phyloP scores from a whole-genome alignment of 306 rosid species.

The Vigna mungo region DNA sequence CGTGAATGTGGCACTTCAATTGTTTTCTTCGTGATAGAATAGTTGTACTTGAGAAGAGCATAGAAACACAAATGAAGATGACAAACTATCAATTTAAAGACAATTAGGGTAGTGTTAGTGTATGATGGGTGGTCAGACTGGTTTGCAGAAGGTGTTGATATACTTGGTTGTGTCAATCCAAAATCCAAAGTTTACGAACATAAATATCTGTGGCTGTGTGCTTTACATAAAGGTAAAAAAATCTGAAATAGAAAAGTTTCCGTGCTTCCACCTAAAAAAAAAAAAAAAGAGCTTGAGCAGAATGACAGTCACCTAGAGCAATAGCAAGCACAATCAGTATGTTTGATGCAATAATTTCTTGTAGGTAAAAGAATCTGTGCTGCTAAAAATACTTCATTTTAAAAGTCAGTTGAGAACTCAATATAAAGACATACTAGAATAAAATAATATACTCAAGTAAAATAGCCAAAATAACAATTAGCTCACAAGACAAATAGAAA shows the following conservation, averaged over 20 bases:
- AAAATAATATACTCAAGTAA: constrained; percentile 10
- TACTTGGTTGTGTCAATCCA: constrained; percentile 6
- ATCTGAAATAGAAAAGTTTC: neutral
- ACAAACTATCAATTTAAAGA: constrained; percentile 17
- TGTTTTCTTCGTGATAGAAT: constrained; percentile 21
- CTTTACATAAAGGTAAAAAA: neutral
- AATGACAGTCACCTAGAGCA: constrained; percentile 10
- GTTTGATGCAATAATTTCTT: constrained; percentile 1
- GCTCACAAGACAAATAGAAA: constrained; percentile 3
- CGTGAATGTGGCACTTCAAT: neutral
- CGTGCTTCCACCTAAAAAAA: constrained; percentile 18
- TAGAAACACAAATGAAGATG: constrained; percentile 11
- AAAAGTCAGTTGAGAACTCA: constrained; percentile 5
- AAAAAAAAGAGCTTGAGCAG: neutral
- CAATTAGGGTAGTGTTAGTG: constrained; percentile 21
- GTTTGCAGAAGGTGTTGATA: constrained; percentile 12
- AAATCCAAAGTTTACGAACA: neutral
- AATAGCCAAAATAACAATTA: constrained; percentile 25
- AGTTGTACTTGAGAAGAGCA: constrained; percentile 20
- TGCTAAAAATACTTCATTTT: constrained; percentile 1
- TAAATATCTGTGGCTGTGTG: neutral
- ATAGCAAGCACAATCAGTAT: neutral
- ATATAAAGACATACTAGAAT: neutral
- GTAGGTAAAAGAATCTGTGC: constrained; percentile 1
- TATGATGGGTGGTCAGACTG: neutral